Base-by-base conservation (phyloP, 2,329 filamentous ascomycete genomes). In the Coleophoma eucalyptorum region DNA sequence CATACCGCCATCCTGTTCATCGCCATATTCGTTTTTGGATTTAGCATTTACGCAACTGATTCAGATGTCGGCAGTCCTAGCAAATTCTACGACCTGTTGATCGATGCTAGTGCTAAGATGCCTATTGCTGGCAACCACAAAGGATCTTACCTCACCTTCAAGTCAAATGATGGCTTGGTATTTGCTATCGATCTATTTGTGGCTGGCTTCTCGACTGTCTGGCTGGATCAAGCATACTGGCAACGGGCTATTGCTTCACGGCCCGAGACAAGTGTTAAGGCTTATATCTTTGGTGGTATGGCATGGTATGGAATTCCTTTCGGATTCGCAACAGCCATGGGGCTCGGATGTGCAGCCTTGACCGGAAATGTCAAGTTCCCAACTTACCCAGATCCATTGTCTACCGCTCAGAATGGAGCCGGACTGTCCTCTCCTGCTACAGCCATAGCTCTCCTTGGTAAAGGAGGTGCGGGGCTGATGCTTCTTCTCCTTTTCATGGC, bases 401-500 rank as follows among this genome's bases (percentile, higher is more conserved):
- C 58, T 2, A 55, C 62, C 0, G 60, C 62, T 2, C 64, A 69
- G 49, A 63, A 60, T 41, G 58, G 61, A 33, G 61, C 63, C 2
- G 70, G 70, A 1, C 58, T 68, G 5, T 62, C 60, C 8, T 56
- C 62, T 0, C 67, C 67, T 2, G 65, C 65, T 3, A 59, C 57
- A 8, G 65, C 67, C 10, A 62, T 67, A 37, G 65, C 69, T 0
- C 56, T 74, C 5, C 59, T 72, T 2, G 67, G 69, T 1, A 64
- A 57, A 34, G 65, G 65, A n/a, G 69, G 68, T 2, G 65, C 67
- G 0, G 65, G 60, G 2, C 57, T 67, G 11, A 56, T 71, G 56
- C 59, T 71, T 12, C 56, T 76, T 4, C 64, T 74, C 15, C 65
- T 75, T 0, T 76, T 76, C 63, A 76, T 76, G 73, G 72, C 72